Conservation (phyloP, 2,329 filamentous ascomycete species). For the Alternaria alternata region DNA sequence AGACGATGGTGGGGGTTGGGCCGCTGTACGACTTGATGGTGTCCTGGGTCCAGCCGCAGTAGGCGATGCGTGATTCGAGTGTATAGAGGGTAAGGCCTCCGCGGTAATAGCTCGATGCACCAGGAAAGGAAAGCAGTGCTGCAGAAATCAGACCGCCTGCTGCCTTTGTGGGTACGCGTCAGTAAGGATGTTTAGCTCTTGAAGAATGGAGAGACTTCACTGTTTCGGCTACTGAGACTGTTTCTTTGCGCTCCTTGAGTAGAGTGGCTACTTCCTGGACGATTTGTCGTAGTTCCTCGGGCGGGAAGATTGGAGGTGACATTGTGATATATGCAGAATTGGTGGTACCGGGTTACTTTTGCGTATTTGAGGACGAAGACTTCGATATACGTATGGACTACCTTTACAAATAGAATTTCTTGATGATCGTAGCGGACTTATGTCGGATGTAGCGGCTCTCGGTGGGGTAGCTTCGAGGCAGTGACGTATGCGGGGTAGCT, state of each 20-base stretch:
- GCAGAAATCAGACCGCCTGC: constrained; percentile 70
- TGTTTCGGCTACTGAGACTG: constrained; percentile 69
- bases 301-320: constrained; percentile 50
- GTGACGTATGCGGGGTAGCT: constrained; percentile 35
- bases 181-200: neutral
- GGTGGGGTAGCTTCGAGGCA: constrained; percentile 26
- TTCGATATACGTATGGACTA: neutral
- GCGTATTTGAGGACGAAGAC: neutral
- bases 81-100: constrained; percentile 71
- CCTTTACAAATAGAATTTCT: constrained; percentile 8
- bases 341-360: neutral
- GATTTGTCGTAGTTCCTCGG: constrained; percentile 53
- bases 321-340: constrained; percentile 21
- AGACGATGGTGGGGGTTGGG: constrained; percentile 66
- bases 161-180: constrained; percentile 53
- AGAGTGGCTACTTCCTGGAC: constrained; percentile 61
- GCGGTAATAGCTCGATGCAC: constrained; percentile 66
- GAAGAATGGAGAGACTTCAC: constrained; percentile 41
- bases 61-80: constrained; percentile 64
- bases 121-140: constrained; percentile 65
- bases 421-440: constrained; percentile 1
- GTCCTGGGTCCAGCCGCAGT: constrained; percentile 67
- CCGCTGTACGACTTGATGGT: constrained; percentile 64
- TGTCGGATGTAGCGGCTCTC: neutral
- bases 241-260: constrained; percentile 64